phyloP scores from a whole-genome alignment of 192 early-diverging fungal genomes.

The Entophlyctis luteolus region DNA sequence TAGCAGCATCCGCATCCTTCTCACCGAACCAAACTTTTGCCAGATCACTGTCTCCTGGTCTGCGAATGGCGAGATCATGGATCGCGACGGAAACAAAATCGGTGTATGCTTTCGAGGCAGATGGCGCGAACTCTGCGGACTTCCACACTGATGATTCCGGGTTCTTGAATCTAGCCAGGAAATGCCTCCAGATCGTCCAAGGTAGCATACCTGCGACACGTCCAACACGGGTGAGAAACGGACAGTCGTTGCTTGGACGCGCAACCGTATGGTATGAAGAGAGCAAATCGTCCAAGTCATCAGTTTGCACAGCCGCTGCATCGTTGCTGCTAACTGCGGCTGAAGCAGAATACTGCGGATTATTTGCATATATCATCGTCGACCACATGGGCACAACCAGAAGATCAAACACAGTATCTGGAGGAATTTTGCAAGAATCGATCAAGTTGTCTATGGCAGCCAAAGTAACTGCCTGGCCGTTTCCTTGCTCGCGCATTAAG shows the following conservation, averaged over 20 bases:
- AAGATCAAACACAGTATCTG: neutral
- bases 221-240: conserved; percentile 8
- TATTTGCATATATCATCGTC: neutral
- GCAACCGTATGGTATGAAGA: conserved; percentile 12
- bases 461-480: neutral
- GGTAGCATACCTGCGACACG: neutral
- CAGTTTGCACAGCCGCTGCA: neutral
- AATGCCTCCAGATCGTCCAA: conserved; percentile 20
- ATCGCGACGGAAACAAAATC: neutral
- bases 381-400: neutral
- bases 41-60: neutral
- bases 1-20: conserved; percentile 22
- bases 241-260: neutral
- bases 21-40: conserved; percentile 12
- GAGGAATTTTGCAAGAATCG: neutral
- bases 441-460: neutral
- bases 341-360: neutral
- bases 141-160: neutral
- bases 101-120: neutral
- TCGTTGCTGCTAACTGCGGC: neutral
- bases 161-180: conserved; percentile 5
- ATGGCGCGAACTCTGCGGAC: no score
- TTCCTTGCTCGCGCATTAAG: neutral
- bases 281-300: conserved; percentile 17
- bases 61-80: conserved; percentile 12